Evolutionary conservation across 139 green algal genomes (phyloP), one percentile per base, ranked within the genome.

Genomic region (Mesotaenium endlicherianum): DNA sequence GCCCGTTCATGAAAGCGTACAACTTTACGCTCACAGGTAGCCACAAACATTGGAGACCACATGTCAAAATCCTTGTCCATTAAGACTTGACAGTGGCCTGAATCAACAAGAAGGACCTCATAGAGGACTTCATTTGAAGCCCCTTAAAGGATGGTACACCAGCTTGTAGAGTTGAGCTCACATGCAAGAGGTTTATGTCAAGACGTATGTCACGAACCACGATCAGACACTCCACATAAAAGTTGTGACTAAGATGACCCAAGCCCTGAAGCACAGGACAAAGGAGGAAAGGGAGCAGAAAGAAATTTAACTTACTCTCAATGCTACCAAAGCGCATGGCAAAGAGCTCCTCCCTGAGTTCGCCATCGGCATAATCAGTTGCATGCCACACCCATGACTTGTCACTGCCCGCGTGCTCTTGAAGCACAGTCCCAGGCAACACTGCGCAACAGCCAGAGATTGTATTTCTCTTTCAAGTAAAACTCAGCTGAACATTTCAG

Each of bases 351-450:
- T 93, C 58, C 69, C 76, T 89, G n/a, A 80, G 43, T 79, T 94
- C 89, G 70, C 94, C 96, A 20, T 98, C 95, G 0, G 95, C 92
- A 89, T 97, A 99, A 85, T 99, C 96, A 43, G 97, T 92, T 1
- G 96, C 93, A 44, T 88, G 93, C 90, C 93, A 99, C 36, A 99
- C 96, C 91, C 95, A 95, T 5, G 95, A 92, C 91, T 99, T 99
- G 86, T 98, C 95, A 70, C 90, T 98, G 67, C 95, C 96, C 34
- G 84, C 88, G 89, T 99, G 96, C 91, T 96, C 92, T 82, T 97
- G 92, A 26, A 99, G 90, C 87, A 95, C 95, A 6, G 92, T 97
- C 31, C 90, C 90, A 0, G 95, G 95, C 92, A 97, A 94, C 50
- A 98, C 93, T 98, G 91, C 57, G n/a, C n/a, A n/a, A n/a, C n/a